Base-by-base conservation (phyloP, 169 alveolate genomes). In the Eimeria praecox region DNA sequence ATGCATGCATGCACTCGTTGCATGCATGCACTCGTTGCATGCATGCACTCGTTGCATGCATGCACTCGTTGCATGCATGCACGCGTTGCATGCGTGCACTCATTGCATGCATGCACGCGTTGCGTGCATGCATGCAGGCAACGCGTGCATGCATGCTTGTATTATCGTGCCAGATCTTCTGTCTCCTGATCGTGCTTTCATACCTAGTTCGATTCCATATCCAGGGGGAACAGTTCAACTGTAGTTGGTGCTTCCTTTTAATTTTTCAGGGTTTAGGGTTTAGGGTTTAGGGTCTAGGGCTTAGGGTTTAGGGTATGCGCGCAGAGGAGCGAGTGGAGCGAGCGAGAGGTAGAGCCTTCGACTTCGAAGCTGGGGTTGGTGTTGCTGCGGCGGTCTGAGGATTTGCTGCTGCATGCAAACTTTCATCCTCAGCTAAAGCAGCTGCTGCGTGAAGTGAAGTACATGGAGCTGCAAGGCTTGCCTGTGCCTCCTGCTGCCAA, bases 361-460 rank as follows among this genome's bases (percentile, higher is more conserved):
- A 97, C 97, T 73, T 98, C 98, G 83, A 98, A 98, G 94, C 98
- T 98, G 62, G 97, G 98, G 95, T 91, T 97, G 96, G 96, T 98
- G 86, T 97, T 99, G 94, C 98, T 99, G 66, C 77, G 96, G 56
- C 95, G 98, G 77, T 98, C 97, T 95, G 98, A 97, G 77, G 96
- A 98, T 54, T 97, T 97, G 92, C 86, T 96, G 92, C 69, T 96
- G 93, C 92, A 97, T 85, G 99, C 98, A 77, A 99, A 99, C 97
- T 99, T 99, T 90, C 99, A 98, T 95, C 99, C 99, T 8, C 98
- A 97, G 9, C 97, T 99, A 27, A 98, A 97, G 22, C 97, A 98
- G 94, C 97, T 99, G 33, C 98, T 99, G 54, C 98, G 99, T 85
- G 99, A 99, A 97, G 99, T 98, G 62, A 98, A 97, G 90, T 98